A percentile compares a stretch with the other conserved stretches of the same genome.
These are phyloP conservation scores for Mortierella claussenii DNA, from an alignment of 192 early-diverging fungal species.

Conservation along the genomic window DNA sequence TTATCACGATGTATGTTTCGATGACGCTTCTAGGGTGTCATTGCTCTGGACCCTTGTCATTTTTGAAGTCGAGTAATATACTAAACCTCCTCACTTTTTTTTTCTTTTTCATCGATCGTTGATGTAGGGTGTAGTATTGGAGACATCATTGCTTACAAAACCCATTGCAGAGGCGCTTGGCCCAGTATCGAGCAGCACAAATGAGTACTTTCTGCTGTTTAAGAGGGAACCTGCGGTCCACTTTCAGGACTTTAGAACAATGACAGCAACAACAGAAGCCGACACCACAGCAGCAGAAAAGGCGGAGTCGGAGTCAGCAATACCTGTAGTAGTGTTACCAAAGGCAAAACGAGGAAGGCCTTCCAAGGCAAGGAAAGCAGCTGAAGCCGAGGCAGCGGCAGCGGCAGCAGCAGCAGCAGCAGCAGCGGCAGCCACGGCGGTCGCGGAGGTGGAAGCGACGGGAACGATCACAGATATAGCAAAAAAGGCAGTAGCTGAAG, in stretches of 20 bases:
- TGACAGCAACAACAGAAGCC: neutral
- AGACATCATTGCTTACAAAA: constrained; percentile 31
- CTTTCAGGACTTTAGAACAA: neutral
- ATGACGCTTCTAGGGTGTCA: no score
- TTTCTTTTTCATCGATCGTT: neutral
- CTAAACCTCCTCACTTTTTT: neutral
- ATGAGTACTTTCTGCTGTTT: constrained; percentile 1
- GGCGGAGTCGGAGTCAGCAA: no score
- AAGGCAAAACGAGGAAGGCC: no score
- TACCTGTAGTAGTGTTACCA: no score
- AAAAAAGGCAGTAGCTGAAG: no score
- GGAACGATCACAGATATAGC: no score
- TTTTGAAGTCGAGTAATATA: neutral
- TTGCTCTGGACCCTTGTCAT: no score
- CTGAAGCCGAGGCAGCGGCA: no score
- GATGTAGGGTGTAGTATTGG: constrained; percentile 56
- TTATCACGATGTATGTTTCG: neutral
- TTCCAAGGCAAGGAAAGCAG: no score
- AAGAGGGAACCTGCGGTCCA: neutral
- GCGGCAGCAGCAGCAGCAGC: no score
- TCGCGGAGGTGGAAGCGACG: no score
- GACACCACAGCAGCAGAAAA: neutral
- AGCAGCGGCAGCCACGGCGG: no score
- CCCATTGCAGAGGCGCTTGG: neutral
- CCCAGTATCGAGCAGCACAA: neutral